Base-by-base conservation (phyloP, 2,329 filamentous ascomycete species). In the Penicillium sp. region DNA sequence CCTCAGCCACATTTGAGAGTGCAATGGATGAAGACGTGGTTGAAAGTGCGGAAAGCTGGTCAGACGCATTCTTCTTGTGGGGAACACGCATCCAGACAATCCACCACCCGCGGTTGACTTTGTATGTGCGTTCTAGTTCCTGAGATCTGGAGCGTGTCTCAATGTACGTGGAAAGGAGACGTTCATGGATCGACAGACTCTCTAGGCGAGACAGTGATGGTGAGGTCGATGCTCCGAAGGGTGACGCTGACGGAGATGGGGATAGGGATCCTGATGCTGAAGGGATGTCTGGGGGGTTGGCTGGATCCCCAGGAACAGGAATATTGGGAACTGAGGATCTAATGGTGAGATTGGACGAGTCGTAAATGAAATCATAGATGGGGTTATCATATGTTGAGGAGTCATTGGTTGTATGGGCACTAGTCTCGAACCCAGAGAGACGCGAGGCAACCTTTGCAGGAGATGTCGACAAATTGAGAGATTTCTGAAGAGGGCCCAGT, bases 41-140 rank as follows among this genome's bases (percentile, higher is more conserved):
- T 32, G 52, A 54, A 26, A 51, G 36, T 9, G 48, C 40, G 28
- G 36, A 47, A 49, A 50, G 11, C n/a, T n/a, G 28, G 48, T 43
- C 46, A 33, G 42, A 35, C 40, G 39, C 11, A 32, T 46, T 45
- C 26, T 39, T 53, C 9, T 44, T 41, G 39, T 49, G 43, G 4
- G 70, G 69, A 28, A 83, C 64, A 7, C 79, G 74, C 64, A 84
- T 76, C 81, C 82, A 85, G 24, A 83, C 76, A 2, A 85, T 73
- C 82, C 82, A 85, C 81, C 81, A 85, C 5, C 79, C 79, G n/a
- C 81, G 74, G 38, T 67, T 75, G 0, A 81, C 84, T 64, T 84
- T 84, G 63, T 77, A 78, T 1, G 78, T 83, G 29, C 79, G 72
- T 57, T 85, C 82, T 5, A 79, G 69, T 51, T 84, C 80, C 7